These are phyloP conservation scores for Emergomyces pasteurianus DNA, from an alignment of 2,329 filamentous ascomycete species.

Conservation along the genomic window DNA sequence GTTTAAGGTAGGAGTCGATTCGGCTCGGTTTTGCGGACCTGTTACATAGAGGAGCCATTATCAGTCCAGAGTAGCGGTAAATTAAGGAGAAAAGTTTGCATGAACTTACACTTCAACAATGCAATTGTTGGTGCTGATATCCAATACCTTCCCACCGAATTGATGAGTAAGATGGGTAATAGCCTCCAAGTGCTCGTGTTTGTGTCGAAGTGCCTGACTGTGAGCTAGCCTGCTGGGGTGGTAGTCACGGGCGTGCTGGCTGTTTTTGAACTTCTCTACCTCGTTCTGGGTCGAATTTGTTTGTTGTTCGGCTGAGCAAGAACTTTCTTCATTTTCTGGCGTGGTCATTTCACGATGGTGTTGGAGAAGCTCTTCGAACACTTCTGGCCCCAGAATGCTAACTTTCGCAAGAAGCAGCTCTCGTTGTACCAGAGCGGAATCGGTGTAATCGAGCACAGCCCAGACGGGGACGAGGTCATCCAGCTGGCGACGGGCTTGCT, in stretches of 20 bases:
- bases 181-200: conserved; percentile 92
- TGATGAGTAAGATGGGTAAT: conserved; percentile 97
- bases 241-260: conserved; percentile 49
- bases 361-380: conserved; percentile 90
- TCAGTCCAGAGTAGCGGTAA: conserved; percentile 8
- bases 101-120: conserved; percentile 83
- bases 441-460: conserved; percentile 95
- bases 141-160: conserved; percentile 92
- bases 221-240: conserved; percentile 78
- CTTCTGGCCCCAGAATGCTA: conserved; percentile 92
- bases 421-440: conserved; percentile 83
- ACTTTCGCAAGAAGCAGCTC: conserved; percentile 93
- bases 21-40: conserved; percentile 84
- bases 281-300: background rate
- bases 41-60: conserved; percentile 2
- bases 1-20: conserved; percentile 96
- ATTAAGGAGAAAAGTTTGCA: conserved; percentile 11
- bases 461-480: conserved; percentile 96
- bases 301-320: conserved; percentile 2
- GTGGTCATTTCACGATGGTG: conserved; percentile 86
- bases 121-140: conserved; percentile 97
- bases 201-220: conserved; percentile 84
- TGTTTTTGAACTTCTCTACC: conserved; percentile 9
- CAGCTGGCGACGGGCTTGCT: conserved; percentile 88
- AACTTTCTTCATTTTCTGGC: conserved; percentile 29